Evolutionary conservation across 1,284 basidiomycete genomes (phyloP), one percentile per base, ranked within the genome.

Genomic region (Sporisorium reilianum): DNA sequence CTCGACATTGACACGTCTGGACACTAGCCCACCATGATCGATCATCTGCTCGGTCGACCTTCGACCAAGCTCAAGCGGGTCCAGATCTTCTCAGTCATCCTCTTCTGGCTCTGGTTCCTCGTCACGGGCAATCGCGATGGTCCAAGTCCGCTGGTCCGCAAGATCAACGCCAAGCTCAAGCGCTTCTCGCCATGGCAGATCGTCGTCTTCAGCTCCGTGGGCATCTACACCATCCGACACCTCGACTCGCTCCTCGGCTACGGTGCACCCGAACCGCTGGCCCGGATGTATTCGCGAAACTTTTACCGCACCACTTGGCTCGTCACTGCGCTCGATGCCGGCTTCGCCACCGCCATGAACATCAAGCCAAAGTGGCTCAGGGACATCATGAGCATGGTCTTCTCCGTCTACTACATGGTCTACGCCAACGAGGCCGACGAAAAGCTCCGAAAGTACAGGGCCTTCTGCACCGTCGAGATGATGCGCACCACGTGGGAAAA

Each of bases 281-380:
- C 94, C 10, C 89, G 79, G 16, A 80, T 82, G 79, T 97, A 97
- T 84, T 93, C 94, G 1, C 89, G 92, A 2, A 92, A 93, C 8
- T 97, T 95, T 85, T 97, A 96, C 85, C 91, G 96, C 28, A 95
- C 94, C n/a, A 97, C 95, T 50, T 99, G 95, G 92, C 91, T 99
- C 75, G 90, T 80, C 42, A 82, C 80, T 9, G 95, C 94, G 0
- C 88, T 98, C n/a, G 96, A 99, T 83, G 95, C 95, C 0, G 96
- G 95, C 1, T 98, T 98, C 81, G 94, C 95, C 0, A 95, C 94
- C 0, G 95, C 96, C 10, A 94, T 96, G 91, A 87, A 90, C 2
- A 93, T 99, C 71, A 90, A 91, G n/a, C 93, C 94, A 0, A 93
- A 92, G 82, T 97, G 94, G 94, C 85, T 97, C 11, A 89, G 91